These are phyloP conservation scores for Senna siamea DNA, from an alignment of 306 rosid genomes.

Conservation along the genomic window DNA sequence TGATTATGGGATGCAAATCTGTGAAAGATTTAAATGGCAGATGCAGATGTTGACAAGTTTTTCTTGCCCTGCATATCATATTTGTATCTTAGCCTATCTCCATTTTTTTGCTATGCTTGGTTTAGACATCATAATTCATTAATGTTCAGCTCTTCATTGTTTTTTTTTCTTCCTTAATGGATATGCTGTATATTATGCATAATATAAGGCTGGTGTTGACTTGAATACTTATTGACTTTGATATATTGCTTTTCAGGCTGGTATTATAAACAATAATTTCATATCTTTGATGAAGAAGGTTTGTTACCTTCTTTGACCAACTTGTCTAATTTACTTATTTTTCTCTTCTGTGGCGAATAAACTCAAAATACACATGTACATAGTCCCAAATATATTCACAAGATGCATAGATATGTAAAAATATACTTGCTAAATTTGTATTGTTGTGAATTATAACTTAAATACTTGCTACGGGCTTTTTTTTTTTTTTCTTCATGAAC, in stretches of 20 bases:
- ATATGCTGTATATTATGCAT: slow-evolving; percentile 17
- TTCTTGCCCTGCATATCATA: not conserved
- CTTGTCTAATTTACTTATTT: slow-evolving; percentile 25
- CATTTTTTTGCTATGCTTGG: slow-evolving; percentile 5
- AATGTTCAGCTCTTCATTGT: not conserved
- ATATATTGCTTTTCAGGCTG: slow-evolving; percentile 60
- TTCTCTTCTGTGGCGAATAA: not conserved
- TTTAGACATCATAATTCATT: not conserved
- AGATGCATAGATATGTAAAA: not conserved
- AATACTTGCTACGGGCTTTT: not conserved
- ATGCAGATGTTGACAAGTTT: slow-evolving; percentile 13
- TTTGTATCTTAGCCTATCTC: not conserved
- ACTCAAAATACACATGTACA: not conserved
- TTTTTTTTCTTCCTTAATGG: not conserved
- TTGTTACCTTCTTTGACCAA: slow-evolving; percentile 38
- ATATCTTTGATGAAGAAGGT: slow-evolving; percentile 93
- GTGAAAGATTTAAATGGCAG: slow-evolving; percentile 5
- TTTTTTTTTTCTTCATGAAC: not conserved
- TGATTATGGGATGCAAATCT: slow-evolving; percentile 1
- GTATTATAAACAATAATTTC: slow-evolving; percentile 64
- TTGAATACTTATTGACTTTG: slow-evolving; percentile 23
- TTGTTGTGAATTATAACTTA: not conserved
- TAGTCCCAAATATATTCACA: not conserved
- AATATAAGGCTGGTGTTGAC: slow-evolving; percentile 1
- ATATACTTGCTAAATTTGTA: not conserved